Evolutionary conservation across 2,329 filamentous ascomycete species (phyloP), one percentile per base, ranked within the genome.

Genomic region (Xenoacremonium recifei): DNA sequence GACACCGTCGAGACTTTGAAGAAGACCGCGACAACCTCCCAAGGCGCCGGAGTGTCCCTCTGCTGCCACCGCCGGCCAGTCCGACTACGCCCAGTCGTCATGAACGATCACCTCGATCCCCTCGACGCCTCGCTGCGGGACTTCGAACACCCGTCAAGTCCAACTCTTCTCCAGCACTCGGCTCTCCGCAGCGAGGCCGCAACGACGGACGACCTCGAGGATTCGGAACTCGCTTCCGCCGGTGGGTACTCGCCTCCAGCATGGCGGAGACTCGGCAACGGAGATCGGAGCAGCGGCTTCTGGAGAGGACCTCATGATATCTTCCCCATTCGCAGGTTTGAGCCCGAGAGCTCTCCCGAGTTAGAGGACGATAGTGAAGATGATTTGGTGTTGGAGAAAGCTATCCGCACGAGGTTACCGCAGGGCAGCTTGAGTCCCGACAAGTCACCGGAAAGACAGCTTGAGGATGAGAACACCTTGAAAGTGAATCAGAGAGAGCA

Each of bases 211-310:
- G 54, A 54, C 48, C 60, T 58, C 63, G 71, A 70, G 66, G 73
- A 67, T 31, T 69, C 64, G 65, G 74, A 70, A 52, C 59, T 51
- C 54, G 66, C 49, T 57, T 80, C 76, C 59, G 70, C 51, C 57
- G 76, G 75, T 71, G 77, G 76, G 48, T 82, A 76, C 68, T 79
- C 74, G 57, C 78, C 78, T 42, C 78, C 78, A 49, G 78, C 78
- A 35, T 82, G 78, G 78, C 71, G 75, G 59, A 76, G 76, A 51
- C 75, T 80, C 64, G 73, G 70, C 68, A 80, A 79, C 71, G 78
- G 76, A 55, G 71, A 73, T 51, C 71, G 73, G 59, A 78, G 72
- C 62, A 77, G 70, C 56, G 76, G 77, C 49, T 81, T 83, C 60
- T 83, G 84, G 75, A 75, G 76, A 54, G 53, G 58, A n/a, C 60